These are phyloP conservation scores for Panaeolus papilionaceus DNA, from an alignment of 768 basidiomycete species.

Conservation along the genomic window DNA sequence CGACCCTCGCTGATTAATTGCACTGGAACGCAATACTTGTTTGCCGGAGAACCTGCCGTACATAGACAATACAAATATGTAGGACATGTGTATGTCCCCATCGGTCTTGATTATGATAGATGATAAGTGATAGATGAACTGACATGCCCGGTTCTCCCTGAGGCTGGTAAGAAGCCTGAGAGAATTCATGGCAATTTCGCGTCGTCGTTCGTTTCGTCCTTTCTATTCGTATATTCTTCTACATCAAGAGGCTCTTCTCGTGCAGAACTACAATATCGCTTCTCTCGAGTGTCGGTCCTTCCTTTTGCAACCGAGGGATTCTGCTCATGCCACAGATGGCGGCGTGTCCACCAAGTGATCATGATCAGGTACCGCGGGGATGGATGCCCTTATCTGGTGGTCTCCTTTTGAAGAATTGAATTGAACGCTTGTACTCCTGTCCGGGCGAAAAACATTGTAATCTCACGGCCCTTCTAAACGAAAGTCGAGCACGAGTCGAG, in stretches of 20 bases:
- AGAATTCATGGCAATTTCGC: background rate
- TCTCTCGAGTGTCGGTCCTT: background rate
- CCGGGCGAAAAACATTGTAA: background rate
- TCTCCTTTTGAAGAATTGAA: slow-evolving; percentile 9
- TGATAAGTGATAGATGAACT: slow-evolving; percentile 11
- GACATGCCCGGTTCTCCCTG: slow-evolving; percentile 3
- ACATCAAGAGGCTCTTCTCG: background rate
- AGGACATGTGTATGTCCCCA: slow-evolving; percentile 1
- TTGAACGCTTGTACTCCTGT: background rate
- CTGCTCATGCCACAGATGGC: slow-evolving; percentile 10
- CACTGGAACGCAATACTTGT: background rate
- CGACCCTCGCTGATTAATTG: slow-evolving; percentile 10
- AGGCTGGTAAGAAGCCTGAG: background rate
- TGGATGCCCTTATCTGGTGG: background rate
- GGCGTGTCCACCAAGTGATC: background rate
- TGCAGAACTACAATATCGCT: background rate
- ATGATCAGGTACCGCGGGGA: slow-evolving; percentile 9
- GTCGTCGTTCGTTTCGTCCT: background rate
- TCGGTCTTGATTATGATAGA: slow-evolving; percentile 1
- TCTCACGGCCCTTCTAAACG: slow-evolving; percentile 5
- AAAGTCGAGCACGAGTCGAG: background rate
- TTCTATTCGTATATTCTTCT: background rate
- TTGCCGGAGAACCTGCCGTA: background rate
- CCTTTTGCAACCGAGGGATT: slow-evolving; percentile 2
- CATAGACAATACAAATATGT: background rate